Evolutionary conservation across 2,329 filamentous ascomycete species (phyloP), one percentile per base, ranked within the genome.

Genomic region (Thermothelomyces thermophilus): DNA sequence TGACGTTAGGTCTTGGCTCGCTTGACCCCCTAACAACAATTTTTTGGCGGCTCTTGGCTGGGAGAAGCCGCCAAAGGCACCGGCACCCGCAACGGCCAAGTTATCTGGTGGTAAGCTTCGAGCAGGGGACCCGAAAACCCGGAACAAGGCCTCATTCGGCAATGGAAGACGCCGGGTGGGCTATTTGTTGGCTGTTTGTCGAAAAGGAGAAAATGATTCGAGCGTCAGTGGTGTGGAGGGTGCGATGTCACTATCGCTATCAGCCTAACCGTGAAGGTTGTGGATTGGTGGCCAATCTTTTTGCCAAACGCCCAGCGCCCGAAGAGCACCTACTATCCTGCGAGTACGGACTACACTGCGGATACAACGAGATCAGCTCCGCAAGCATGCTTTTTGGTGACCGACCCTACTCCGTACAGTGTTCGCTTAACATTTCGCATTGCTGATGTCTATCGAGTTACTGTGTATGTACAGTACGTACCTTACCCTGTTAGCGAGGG

Each of bases 1-100:
- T 54, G 52, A 54, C 50, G 54, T 56, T 54, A 55, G 48, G 39
- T 22, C 36, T 44, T 46, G 40, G 20, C 41, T 41, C 37, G 48
- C 20, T 45, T 19, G 26, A 9, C 53, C 53, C 48, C 51, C 31
- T 51, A 53, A 53, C 53, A 40, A 50, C 41, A 56, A 51, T 46
- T 55, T 51, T 51, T 43, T 30, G 48, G 41, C 33, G 39, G 13
- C 39, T 26, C 31, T 17, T n/a, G 34, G 35, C 17, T 51, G 43
- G 43, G 43, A 47, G 35, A 51, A 46, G 40, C 41, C 24, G 41
- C 30, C 26, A 26, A 42, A 37, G 22, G 28, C 42, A 22, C 35
- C 39, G 39, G 42, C 40, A 39, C 19, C 36, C 36, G 36, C 19
- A 14, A n/a, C 26, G 40, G 26, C 26, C 9, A 10, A 30, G 17